Conservation (phyloP, 2,329 filamentous ascomycete species). For the Cryphonectria nitschkei region DNA sequence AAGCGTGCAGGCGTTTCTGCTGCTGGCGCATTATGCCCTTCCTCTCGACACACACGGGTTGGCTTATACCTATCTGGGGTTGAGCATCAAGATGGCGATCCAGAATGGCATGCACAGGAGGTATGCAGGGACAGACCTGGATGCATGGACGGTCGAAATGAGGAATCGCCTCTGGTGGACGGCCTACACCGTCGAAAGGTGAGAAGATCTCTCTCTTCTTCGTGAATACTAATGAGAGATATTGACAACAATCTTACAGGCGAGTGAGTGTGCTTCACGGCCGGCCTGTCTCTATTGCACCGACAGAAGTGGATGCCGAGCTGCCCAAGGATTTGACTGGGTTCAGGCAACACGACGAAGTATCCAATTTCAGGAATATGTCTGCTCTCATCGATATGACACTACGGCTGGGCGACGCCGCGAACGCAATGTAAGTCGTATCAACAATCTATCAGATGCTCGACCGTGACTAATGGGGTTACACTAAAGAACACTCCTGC, state of each 20-base stretch:
- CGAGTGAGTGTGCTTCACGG: constrained; percentile 61
- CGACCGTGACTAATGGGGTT: constrained; percentile 31
- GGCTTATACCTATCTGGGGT: constrained; percentile 59
- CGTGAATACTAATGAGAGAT: background rate
- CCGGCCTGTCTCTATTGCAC: constrained; percentile 56
- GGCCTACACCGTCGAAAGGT: constrained; percentile 60
- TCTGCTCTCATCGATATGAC: constrained; percentile 37
- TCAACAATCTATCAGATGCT: background rate
- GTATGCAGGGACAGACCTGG: constrained; percentile 51
- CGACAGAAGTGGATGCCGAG: constrained; percentile 57
- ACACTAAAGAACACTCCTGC: constrained; percentile 41
- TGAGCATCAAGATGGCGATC: constrained; percentile 60
- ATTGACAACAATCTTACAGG: constrained; percentile 36
- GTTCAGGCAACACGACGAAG: constrained; percentile 16
- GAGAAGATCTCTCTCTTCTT: constrained; percentile 20
- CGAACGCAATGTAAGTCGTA: constrained; percentile 43
- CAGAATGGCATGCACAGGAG: constrained; percentile 64
- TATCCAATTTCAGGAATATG: constrained; percentile 25
- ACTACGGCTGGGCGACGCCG: constrained; percentile 43
- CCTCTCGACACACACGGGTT: constrained; percentile 60
- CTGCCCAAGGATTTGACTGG: constrained; percentile 51
- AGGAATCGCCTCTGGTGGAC: constrained; percentile 63
- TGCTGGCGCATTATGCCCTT: constrained; percentile 59
- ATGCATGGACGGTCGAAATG: constrained; percentile 53
- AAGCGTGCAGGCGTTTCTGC: constrained; percentile 60